These are phyloP conservation scores for Cyclotella kingstonii DNA, from an alignment of 108 stramenopile genomes.

Conservation along the genomic window DNA sequence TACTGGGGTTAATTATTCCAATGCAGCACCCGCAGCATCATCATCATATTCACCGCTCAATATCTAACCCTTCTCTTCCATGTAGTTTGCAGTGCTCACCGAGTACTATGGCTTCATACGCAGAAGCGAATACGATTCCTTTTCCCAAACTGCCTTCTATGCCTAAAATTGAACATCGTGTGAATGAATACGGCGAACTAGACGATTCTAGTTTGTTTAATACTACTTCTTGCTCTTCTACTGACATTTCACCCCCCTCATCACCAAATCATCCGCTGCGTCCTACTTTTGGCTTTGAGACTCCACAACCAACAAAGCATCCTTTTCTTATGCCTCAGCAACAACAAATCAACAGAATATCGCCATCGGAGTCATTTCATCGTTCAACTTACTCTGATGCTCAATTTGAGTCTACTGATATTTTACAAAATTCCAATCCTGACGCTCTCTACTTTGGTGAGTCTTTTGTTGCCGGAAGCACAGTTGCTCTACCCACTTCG, in stretches of 20 bases:
- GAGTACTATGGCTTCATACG: not conserved
- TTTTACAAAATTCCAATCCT: constrained; percentile 4
- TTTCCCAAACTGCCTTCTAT: not conserved
- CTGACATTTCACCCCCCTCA: not conserved
- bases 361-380: constrained; percentile 5
- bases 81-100: constrained; percentile 11
- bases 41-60: not conserved
- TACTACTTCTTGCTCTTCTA: not conserved
- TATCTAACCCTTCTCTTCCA: too few relatives aligned
- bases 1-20: constrained; percentile 6
- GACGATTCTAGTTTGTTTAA: not conserved
- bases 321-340: not conserved
- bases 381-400: not conserved
- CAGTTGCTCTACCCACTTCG: not conserved
- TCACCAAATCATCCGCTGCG: not conserved
- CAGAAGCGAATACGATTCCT: not conserved
- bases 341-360: not conserved
- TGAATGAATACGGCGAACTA: not conserved
- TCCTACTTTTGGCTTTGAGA: too few relatives aligned
- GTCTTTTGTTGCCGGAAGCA: not conserved
- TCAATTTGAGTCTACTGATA: not conserved
- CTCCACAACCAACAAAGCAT: not conserved
- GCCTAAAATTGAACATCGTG: not conserved
- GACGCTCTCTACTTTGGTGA: not conserved
- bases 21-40: not conserved